A percentile compares a stretch with the other conserved stretches of the same genome.
Evolutionary conservation across 148 eudicot genomes (phyloP).

Genomic region (Linanthus parryae): DNA sequence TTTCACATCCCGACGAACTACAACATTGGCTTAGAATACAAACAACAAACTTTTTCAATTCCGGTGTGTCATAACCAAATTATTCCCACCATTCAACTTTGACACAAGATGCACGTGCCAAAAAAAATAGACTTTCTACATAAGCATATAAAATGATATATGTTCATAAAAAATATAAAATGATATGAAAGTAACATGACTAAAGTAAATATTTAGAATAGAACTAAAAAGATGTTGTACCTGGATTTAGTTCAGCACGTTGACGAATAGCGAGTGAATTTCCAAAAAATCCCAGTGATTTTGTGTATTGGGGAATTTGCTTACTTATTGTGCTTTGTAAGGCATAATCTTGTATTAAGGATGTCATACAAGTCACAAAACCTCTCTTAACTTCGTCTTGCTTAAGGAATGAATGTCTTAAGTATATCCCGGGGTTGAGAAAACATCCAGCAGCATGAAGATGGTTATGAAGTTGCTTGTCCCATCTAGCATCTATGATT

Average conservation of each 20-base stretch:
- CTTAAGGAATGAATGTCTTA: neutral
- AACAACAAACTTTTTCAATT: neutral
- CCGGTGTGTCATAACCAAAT: neutral
- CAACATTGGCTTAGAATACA: neutral
- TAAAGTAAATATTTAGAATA: neutral
- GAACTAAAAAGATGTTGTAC: too few relatives aligned
- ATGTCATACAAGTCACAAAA: neutral
- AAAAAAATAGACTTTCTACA: neutral
- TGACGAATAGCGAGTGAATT: neutral
- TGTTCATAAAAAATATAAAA: too few relatives aligned
- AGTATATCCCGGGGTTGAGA: neutral
- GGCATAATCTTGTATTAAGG: neutral
- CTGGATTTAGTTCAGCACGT: neutral
- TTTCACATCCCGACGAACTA: conserved; percentile 1
- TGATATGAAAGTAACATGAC: neutral
- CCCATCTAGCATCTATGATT: conserved; percentile 8
- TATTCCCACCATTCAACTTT: neutral
- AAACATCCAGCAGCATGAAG: neutral
- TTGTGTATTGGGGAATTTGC: neutral
- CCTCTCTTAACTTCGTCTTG: neutral
- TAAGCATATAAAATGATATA: too few relatives aligned
- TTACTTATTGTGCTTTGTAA: neutral
- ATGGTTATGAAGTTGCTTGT: neutral
- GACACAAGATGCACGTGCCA: neutral
- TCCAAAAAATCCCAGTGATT: neutral